phyloP scores from a whole-genome alignment of 441 rosid species.

The Aquilaria agallochum region DNA sequence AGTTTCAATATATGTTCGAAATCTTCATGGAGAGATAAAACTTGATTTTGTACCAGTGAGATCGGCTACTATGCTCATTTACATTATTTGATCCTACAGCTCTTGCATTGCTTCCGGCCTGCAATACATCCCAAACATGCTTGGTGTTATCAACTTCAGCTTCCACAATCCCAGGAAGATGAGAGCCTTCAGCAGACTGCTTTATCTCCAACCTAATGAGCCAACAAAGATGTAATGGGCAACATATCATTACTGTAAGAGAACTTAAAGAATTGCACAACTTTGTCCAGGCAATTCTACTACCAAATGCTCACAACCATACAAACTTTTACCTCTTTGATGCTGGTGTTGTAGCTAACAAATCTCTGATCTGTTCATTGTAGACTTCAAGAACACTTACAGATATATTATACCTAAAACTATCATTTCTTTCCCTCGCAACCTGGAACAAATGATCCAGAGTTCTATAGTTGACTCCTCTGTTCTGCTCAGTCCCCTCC shows the following conservation, averaged over 20 bases:
- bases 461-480: constrained; percentile 92
- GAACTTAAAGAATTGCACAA: too few species aligned
- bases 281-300: too few species aligned
- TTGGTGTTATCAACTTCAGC: constrained; percentile 64
- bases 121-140: constrained; percentile 86
- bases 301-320: too few species aligned
- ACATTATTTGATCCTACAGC: constrained; percentile 89
- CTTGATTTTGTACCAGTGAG: constrained; percentile 66
- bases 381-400: constrained; percentile 94
- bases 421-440: constrained; percentile 67
- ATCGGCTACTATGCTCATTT: constrained; percentile 94
- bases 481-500: constrained; percentile 77
- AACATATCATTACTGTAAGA: background rate
- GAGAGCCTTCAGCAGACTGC: constrained; percentile 75
- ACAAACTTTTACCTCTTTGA: constrained; percentile 53
- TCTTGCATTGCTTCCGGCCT: constrained; percentile 83
- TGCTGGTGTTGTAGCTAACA: constrained; percentile 67
- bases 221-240: background rate
- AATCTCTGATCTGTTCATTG: constrained; percentile 90
- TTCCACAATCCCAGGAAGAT: constrained; percentile 81
- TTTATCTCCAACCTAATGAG: constrained; percentile 74
- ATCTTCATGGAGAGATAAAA: background rate
- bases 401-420: constrained; percentile 50
- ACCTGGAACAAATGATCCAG: constrained; percentile 63
- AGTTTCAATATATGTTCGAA: background rate